Evolutionary conservation across 1,139 yeast species (phyloP), one percentile per base, ranked within the genome.

Genomic region (Lodderomyces oxycetoniae): DNA sequence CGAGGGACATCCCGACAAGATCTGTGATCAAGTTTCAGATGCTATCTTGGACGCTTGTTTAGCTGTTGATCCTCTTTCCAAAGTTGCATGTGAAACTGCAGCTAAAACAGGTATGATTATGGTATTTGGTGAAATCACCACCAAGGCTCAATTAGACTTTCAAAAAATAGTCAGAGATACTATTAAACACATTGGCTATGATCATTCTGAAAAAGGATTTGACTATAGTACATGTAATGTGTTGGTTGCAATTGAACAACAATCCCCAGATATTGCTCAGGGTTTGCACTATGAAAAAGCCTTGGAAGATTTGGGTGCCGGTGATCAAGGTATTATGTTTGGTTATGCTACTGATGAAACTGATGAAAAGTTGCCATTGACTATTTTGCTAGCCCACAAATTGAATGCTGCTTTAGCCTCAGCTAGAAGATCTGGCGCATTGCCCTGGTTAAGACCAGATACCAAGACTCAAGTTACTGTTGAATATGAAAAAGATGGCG

Each of bases 271-370:
- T 71, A 91, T 91, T 55, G 98, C 98, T 46, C 97, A 91, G 73
- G 98, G 98, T 76, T 79, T 91, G 59, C 98, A 91, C 69, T 86
- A 84, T 70, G 96, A 91, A 66, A 78, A 88, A 71, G 93, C 96
- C 42, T 75, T 91, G 50, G 99, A 91, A 74, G 94, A 91, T 42
- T 80, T 91, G 59, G 99, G 98, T 66, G 98, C 99, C 49, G 99
- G 99, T 81, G 99, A 91, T 74, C 99, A 91, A 73, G 97, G 99
- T 80, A 91, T 91, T 64, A 91, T 91, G 99, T 91, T 91, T 62
- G 99, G 99, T 67, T 91, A 91, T 69, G 99, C 99, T 53, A 82
- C 98, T 46, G 96, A 91, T 59, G 99, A 91, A 75, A 88, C 98
- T 55, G 95, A 89, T 61, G 97, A 91, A 74, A 82, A 86, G 63